Evolutionary conservation across 2,329 filamentous ascomycete species (phyloP), one percentile per base, ranked within the genome.

Genomic region (Nemania abortiva): DNA sequence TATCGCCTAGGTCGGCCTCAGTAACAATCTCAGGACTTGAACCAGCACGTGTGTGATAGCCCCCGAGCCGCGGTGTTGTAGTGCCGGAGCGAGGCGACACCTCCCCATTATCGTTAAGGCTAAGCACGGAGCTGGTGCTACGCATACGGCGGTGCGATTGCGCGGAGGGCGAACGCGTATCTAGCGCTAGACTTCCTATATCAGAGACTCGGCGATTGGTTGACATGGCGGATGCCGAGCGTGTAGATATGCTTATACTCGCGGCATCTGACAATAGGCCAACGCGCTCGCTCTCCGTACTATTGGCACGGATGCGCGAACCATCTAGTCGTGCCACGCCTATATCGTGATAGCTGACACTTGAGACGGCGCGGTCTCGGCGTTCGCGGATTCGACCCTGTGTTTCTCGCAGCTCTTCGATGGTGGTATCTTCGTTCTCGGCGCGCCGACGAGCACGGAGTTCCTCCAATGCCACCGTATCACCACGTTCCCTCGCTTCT

Each of bases 271-370:
- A 92, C 13, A 95, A 84, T 9, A 95, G 81, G 0, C 92, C 92
- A 52, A 90, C 83, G 34, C 89, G 84, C 77, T 95, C 92, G 74
- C 90, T 93, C 73, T 94, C 92, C 20, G 84, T 86, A 70, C 91
- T 94, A 75, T 90, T 91, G 42, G 91, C 91, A 34, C 93, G 87
- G 31, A 96, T 81, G 54, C 93, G 85, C 0, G 91, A 93, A 58
- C 93, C 93, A 74, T 96, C 93, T 74, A 92, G 92, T 53, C 91
- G 85, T 0, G 91, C 92, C 15, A 95, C 87, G 39, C 93, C 93
- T 4, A 96, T 80, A 50, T 93, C 91, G 10, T 87, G 91, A 74
- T 96, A 96, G 52, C 90, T 89, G 20, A 96, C 93, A 65, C 89
- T 91, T 53, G 91, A 92, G 3, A 94, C 89, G 18, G 91, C 86